Evolutionary conservation across 2,329 filamentous ascomycete species (phyloP), one percentile per base, ranked within the genome.

Genomic region (Beauveria asiatica): DNA sequence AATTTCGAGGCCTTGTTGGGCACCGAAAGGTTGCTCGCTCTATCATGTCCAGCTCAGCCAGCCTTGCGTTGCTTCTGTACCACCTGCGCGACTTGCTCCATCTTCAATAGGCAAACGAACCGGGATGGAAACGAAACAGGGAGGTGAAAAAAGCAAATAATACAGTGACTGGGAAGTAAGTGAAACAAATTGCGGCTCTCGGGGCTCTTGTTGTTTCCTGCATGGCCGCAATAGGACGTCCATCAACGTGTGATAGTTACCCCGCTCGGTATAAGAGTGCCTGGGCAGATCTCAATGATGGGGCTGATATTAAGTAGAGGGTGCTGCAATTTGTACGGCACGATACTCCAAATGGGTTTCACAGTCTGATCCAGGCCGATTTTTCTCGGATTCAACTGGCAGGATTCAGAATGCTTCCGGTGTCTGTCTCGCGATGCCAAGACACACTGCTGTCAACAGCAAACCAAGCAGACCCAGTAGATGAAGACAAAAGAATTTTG

Each of bases 101-200:
- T 39, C 33, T 27, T 25, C 11, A 17, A 23, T 51, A 7, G 25
- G 1, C n/a, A 33, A 21, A 19, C 19, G n/a, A 2, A 1, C 7
- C n/a, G 39, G 30, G 17, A 10, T 9, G 2, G 13, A 8, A 8
- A 27, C 13, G 6, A 16, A 7, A 50, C n/a, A 3, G 11, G 3
- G 4, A 23, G 39, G 10, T 3, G 13, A 8, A 7, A 10, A 23
- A 25, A 45, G 21, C 11, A 39, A 13, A 5, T 2, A 39, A 59
- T 1, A n/a, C 9, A 30, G 51, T 50, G 17, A 23, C 21, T 44
- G 27, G 33, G 5, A 5, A 17, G 44, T 52, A 52, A 59, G 27
- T n/a, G 27, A 59, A 59, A 52, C 56, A 52, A 42, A 59, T 52
- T 52, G 56, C 46, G 56, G 56, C 56, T 25, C 50, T 39, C 48